Conservation (phyloP, 2,329 filamentous ascomycete species). For the Aspergillus sp. region DNA sequence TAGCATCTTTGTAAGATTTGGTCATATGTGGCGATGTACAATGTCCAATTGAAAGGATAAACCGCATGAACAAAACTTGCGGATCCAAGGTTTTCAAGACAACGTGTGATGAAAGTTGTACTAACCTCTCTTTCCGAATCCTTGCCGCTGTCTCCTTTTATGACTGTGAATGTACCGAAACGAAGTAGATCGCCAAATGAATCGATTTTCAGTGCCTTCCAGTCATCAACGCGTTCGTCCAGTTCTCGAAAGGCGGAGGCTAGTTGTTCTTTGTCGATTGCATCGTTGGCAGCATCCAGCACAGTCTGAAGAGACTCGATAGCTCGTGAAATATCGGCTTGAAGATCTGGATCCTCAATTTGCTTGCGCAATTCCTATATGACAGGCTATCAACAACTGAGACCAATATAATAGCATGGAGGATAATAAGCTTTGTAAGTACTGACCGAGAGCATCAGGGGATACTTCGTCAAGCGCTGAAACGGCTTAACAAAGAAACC, state of each 20-base stretch:
- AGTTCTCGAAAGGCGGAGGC: constrained; percentile 82
- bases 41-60: too few relatives aligned
- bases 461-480: constrained; percentile 93
- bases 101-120: constrained; percentile 19
- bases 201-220: constrained; percentile 89
- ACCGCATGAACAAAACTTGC: neutral
- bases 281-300: constrained; percentile 81
- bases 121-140: constrained; percentile 88
- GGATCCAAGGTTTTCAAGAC: neutral
- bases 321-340: constrained; percentile 70
- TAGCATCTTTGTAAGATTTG: constrained; percentile 9
- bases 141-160: constrained; percentile 73
- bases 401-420: neutral
- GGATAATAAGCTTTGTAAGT: neutral
- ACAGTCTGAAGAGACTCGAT: constrained; percentile 81
- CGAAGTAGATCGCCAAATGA: constrained; percentile 87
- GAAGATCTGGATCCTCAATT: constrained; percentile 68
- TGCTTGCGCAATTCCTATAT: constrained; percentile 80
- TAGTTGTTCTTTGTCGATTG: constrained; percentile 83
- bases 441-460: constrained; percentile 76
- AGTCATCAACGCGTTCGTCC: constrained; percentile 82
- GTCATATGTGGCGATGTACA: neutral
- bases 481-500: constrained; percentile 96
- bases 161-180: constrained; percentile 85
- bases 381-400: neutral